Percentiles rank a stretch among this genome's conserved stretches.
Conservation (phyloP, 768 basidiomycete species). For the Auricularia auricula-judae region DNA sequence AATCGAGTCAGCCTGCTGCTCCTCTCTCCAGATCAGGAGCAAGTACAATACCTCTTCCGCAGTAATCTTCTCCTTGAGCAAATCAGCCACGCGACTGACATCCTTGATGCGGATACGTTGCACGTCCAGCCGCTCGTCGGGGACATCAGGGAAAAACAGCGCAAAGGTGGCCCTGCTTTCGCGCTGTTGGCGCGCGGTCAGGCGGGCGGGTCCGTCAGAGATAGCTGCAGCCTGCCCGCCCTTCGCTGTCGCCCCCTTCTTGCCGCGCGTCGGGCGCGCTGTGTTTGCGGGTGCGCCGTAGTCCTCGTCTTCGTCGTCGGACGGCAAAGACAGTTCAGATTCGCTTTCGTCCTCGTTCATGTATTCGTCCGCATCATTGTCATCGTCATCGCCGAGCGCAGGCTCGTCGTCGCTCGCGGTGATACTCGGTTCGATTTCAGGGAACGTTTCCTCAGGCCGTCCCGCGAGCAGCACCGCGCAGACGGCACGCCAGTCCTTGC, state of each 20-base stretch:
- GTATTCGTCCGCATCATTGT: conserved; percentile 10
- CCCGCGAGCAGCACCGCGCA: conserved; percentile 61
- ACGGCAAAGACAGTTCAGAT: conserved; percentile 15
- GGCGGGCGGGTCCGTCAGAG: not conserved
- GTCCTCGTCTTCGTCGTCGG: conserved; percentile 20
- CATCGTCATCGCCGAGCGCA: conserved; percentile 11
- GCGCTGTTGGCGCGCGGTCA: conserved; percentile 43
- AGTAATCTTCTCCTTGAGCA: conserved; percentile 62
- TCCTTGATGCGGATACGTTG: conserved; percentile 59
- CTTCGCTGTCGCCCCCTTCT: not conserved
- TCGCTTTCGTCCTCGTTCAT: conserved; percentile 18
- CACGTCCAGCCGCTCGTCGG: conserved; percentile 32
- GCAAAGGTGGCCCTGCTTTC: conserved; percentile 50
- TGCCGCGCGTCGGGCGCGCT: not conserved
- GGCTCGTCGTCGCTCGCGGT: conserved; percentile 16
- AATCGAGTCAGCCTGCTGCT: not conserved
- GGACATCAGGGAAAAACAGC: conserved; percentile 58
- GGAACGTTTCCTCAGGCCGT: conserved; percentile 1
- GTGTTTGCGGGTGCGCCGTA: not conserved
- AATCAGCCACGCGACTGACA: conserved; percentile 43
- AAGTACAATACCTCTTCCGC: conserved; percentile 50
- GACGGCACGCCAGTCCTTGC: conserved; percentile 70
- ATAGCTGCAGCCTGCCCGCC: not conserved
- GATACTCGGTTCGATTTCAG: not conserved
- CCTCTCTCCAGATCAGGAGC: conserved; percentile 1